phyloP scores from a whole-genome alignment of 495 filamentous ascomycete genomes.

The Aspergillus mulundensis region DNA sequence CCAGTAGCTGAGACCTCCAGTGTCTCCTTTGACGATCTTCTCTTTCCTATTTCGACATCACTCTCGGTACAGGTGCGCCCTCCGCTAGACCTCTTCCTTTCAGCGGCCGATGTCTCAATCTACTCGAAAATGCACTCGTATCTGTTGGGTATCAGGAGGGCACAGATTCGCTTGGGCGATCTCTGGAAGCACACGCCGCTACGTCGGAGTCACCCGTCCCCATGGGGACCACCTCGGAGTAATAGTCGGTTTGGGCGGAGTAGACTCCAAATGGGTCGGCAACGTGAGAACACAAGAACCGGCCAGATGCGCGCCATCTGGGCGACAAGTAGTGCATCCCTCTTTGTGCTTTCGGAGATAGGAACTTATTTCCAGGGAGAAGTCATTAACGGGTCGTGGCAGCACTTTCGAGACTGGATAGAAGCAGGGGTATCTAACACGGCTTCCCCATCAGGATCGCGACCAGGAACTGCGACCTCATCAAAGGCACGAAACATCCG shows the following conservation, averaged over 20 bases:
- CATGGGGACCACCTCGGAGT: slow-evolving; percentile 60
- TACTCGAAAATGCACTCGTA: slow-evolving; percentile 87
- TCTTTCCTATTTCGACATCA: slow-evolving; percentile 71
- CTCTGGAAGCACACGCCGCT: slow-evolving; percentile 80
- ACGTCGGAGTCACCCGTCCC: slow-evolving; percentile 68
- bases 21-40: slow-evolving; percentile 66
- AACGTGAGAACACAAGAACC: slow-evolving; percentile 54
- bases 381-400: slow-evolving; percentile 74
- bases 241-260: slow-evolving; percentile 53
- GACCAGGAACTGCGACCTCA: slow-evolving; percentile 37
- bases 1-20: slow-evolving; percentile 28
- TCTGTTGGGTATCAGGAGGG: slow-evolving; percentile 74
- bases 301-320: slow-evolving; percentile 72
- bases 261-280: slow-evolving; percentile 51
- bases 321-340: slow-evolving; percentile 76
- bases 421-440: slow-evolving; percentile 24
- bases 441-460: slow-evolving; percentile 36
- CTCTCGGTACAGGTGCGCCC: slow-evolving; percentile 71
- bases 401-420: slow-evolving; percentile 59
- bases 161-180: slow-evolving; percentile 74
- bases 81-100: slow-evolving; percentile 84
- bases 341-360: slow-evolving; percentile 83
- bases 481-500: slow-evolving; percentile 18
- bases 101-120: slow-evolving; percentile 62
- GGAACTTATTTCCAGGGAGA: slow-evolving; percentile 87